Percentiles rank a stretch among this genome's conserved stretches.
These are phyloP conservation scores for Thermothielavioides terrestris DNA, from an alignment of 495 filamentous ascomycete species.

Conservation along the genomic window DNA sequence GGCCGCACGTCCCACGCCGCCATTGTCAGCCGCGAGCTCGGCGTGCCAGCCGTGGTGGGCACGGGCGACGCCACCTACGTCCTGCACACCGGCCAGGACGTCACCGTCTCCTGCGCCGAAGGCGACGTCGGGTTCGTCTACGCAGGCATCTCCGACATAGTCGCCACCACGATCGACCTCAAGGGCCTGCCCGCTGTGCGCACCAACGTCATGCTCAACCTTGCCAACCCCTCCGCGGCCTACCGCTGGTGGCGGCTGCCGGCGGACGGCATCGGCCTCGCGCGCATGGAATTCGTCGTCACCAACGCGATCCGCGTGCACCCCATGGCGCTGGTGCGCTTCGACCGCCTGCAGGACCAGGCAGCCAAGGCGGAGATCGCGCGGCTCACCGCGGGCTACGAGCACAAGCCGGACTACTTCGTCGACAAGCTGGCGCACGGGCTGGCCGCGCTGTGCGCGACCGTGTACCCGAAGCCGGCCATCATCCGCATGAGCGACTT, in stretches of 20 bases:
- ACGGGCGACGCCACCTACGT: constrained; percentile 27
- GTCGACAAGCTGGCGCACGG: constrained; percentile 30
- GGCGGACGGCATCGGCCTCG: constrained; percentile 21
- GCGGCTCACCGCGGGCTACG: constrained; percentile 23
- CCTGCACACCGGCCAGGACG: constrained; percentile 29
- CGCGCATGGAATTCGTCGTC: constrained; percentile 21
- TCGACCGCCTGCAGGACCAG: constrained; percentile 20
- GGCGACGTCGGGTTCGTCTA: constrained; percentile 31
- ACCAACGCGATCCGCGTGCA: constrained; percentile 23
- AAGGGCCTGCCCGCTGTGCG: constrained; percentile 1
- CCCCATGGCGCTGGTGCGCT: constrained; percentile 31
- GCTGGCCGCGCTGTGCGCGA: constrained; percentile 29
- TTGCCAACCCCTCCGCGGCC: constrained; percentile 28
- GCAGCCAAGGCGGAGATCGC: constrained; percentile 22
- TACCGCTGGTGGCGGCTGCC: constrained; percentile 25
- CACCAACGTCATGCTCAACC: constrained; percentile 17
- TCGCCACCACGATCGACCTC: constrained; percentile 21
- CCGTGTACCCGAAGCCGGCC: constrained; percentile 26
- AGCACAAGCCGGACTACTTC: constrained; percentile 30
- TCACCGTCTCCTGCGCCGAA: constrained; percentile 34
- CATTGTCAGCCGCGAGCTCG: constrained; percentile 34
- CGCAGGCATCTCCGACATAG: constrained; percentile 24
- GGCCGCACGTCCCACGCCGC: constrained; percentile 35
- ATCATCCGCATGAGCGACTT: constrained; percentile 35
- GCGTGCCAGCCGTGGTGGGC: constrained; percentile 29